A percentile compares a stretch with the other conserved stretches of the same genome.
Conservation (phyloP, 73 alveolate genomes). For the Blepharisma stoltei region DNA sequence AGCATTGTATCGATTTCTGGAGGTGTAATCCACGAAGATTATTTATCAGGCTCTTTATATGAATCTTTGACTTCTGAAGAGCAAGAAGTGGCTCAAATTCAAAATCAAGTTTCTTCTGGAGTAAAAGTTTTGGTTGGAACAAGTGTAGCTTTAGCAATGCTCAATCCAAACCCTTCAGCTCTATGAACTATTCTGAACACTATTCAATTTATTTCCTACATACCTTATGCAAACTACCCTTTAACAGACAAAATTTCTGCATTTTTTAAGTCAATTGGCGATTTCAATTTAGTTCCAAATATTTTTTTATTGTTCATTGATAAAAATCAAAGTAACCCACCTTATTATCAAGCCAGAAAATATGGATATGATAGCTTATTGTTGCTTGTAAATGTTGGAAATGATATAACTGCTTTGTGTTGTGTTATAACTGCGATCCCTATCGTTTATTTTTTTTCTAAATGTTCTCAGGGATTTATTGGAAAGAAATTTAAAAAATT, state of each 20-base stretch:
- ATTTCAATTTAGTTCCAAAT: background rate
- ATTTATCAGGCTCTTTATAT: too few species aligned
- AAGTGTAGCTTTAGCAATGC: background rate
- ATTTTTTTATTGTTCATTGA: background rate
- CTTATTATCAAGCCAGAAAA: background rate
- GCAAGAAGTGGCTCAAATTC: too few species aligned
- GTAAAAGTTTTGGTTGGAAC: background rate
- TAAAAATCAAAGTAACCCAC: background rate
- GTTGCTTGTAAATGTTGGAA: background rate
- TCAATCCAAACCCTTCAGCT: background rate
- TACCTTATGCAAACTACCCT: background rate
- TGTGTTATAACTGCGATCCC: background rate
- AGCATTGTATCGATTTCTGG: too few species aligned
- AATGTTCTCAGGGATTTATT: background rate
- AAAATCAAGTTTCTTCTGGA: too few species aligned
- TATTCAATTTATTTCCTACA: background rate
- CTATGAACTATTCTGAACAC: slow-evolving; percentile 9
- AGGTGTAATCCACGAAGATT: too few species aligned
- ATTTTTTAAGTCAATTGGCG: background rate
- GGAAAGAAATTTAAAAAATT: background rate
- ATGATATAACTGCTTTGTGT: background rate
- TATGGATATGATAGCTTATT: background rate
- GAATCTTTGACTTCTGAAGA: too few species aligned
- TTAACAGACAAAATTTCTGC: background rate
- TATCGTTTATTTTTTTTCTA: background rate